Base-by-base conservation (phyloP, 2,329 filamentous ascomycete genomes). In the Didymosphaeria variabile region DNA sequence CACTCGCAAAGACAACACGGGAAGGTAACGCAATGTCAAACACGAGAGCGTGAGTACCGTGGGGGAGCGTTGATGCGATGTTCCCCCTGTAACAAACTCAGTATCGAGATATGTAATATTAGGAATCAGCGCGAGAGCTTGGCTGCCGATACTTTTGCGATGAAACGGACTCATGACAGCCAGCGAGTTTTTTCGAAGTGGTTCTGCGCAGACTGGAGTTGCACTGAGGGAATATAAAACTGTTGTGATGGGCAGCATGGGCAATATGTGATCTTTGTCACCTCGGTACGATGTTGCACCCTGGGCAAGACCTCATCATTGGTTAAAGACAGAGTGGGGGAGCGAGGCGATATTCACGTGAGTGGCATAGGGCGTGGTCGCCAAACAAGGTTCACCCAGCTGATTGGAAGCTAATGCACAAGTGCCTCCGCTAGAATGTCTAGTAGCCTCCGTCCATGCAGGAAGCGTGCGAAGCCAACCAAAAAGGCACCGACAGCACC, bases 401-500 rank as follows among this genome's bases (percentile, higher is more conserved):
- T 29, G 7, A 5, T 21, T 42, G 50, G 36, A 5, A 19, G 21
- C 50, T 42, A 44, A 36, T 23, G n/a, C 26, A 12, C 36, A 45
- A 55, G 32, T 55, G 23, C 40, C 38, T 32, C 38, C 38, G 26
- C 52, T 55, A 45, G 52, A 42, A 5, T 21, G 21, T 12, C n/a
- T 23, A 52, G 12, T 53, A 17, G 36, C 36, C 23, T 26, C 26
- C 52, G 17, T 55, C 38, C 38, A 55, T 34, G 38, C 52, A 45
- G 51, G 51, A 32, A 45, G 26, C 51, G 10, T 40, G 21, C 10
- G n/a, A 45, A 44, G n/a, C 49, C 19, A 38, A 19, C 34, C 38
- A 55, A 15, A 55, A 44, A 45, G 12, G 8, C 38, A 32, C 52
- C 52, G 52, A 55, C 23, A 32, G 15, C 38, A 26, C 52, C 52